Percentiles rank a stretch among this genome's conserved stretches.
Conservation (phyloP, 495 filamentous ascomycete species). For the Clavariopsis aquatica region DNA sequence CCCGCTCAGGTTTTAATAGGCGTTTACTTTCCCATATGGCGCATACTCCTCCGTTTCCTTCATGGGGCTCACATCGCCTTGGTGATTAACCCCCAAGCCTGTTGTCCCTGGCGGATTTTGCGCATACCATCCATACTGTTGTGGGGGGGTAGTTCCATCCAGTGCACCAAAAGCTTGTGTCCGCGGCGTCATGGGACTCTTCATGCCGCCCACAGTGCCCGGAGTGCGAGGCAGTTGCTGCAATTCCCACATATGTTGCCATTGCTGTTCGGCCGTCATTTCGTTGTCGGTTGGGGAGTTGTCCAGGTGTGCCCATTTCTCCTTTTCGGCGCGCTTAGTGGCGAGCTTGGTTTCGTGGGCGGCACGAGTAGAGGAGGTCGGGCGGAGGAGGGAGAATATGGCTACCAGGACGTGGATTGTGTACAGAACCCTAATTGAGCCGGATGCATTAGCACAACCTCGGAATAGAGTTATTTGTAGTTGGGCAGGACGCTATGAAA, state of each 20-base stretch:
- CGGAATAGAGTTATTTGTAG: too few species aligned
- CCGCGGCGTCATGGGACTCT: conserved; percentile 45
- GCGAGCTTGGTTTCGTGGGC: conserved; percentile 28
- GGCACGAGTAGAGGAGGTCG: conserved; percentile 31
- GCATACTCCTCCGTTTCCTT: neutral
- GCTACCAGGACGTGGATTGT: conserved; percentile 38
- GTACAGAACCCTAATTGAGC: conserved; percentile 45
- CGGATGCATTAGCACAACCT: too few species aligned
- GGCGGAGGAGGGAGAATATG: conserved; percentile 43
- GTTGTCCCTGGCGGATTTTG: neutral
- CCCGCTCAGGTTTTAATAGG: too few species aligned
- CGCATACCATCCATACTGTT: neutral
- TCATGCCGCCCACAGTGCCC: conserved; percentile 38
- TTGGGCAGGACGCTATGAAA: neutral
- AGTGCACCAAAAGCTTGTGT: conserved; percentile 47
- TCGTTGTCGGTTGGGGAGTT: conserved; percentile 39
- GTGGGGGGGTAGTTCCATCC: conserved; percentile 16
- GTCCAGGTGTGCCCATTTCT: conserved; percentile 35
- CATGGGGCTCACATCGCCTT: neutral
- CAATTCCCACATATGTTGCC: conserved; percentile 44
- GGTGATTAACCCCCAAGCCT: neutral
- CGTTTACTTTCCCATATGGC: neutral
- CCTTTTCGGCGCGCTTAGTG: conserved; percentile 38
- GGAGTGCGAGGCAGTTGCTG: conserved; percentile 42
- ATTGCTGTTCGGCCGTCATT: conserved; percentile 43